Conservation (phyloP, 257 asterid species). For the Salvia rosmarinus region DNA sequence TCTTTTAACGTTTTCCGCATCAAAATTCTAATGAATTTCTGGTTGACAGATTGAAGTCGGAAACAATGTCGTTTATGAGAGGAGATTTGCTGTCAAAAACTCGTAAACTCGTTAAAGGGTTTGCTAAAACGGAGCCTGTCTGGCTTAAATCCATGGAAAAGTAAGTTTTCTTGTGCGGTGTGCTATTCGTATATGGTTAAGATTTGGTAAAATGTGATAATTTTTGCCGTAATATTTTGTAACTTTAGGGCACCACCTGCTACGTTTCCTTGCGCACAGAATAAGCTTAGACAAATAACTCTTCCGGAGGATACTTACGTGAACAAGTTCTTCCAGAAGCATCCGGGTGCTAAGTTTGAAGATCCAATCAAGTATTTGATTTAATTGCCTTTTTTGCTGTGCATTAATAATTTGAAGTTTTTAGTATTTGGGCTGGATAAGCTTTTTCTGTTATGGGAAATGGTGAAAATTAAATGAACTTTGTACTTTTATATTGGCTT, state of each 20-base stretch:
- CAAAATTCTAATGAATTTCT: background rate
- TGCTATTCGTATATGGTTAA: background rate
- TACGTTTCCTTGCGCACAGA: slow-evolving; percentile 75
- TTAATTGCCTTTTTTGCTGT: slow-evolving; percentile 16
- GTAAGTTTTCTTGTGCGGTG: slow-evolving; percentile 38
- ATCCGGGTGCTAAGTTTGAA: slow-evolving; percentile 67
- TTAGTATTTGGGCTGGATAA: background rate
- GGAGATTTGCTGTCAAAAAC: slow-evolving; percentile 80
- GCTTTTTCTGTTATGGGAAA: slow-evolving; percentile 4
- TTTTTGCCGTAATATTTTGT: background rate
- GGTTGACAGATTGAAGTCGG: slow-evolving; percentile 18
- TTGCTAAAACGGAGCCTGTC: slow-evolving; percentile 80
- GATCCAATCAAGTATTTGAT: slow-evolving; percentile 74
- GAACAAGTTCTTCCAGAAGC: slow-evolving; percentile 65
- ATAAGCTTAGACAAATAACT: slow-evolving; percentile 60
- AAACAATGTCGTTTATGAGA: slow-evolving; percentile 76
- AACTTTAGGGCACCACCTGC: slow-evolving; percentile 82
- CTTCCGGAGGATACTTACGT: slow-evolving; percentile 85
- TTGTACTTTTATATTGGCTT: background rate
- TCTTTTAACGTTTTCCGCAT: background rate
- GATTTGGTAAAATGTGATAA: slow-evolving; percentile 5
- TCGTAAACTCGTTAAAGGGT: slow-evolving; percentile 85
- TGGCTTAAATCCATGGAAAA: slow-evolving; percentile 98
- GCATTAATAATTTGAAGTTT: slow-evolving; percentile 1
- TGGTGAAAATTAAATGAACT: background rate